A percentile compares a stretch with the other conserved stretches of the same genome.
Conservation (phyloP, 148 eudicot species). For the Chenopodium suecicum region DNA sequence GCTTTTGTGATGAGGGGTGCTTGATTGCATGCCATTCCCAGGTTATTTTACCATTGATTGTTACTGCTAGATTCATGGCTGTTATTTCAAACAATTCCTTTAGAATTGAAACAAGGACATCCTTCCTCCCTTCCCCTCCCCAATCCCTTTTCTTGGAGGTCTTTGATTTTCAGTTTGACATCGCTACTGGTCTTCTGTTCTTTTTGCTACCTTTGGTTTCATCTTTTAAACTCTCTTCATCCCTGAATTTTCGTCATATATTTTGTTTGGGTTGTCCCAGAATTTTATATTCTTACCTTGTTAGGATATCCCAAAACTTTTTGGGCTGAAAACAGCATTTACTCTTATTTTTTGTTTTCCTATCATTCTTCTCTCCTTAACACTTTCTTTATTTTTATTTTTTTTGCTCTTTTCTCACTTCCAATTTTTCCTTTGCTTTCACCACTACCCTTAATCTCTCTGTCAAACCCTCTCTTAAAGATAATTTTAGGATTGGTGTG, state of each 20-base stretch:
- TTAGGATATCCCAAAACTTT: no score
- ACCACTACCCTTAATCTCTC: not conserved
- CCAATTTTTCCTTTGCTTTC: not conserved
- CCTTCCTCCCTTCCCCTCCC: no score
- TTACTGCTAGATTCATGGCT: not conserved
- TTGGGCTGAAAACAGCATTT: no score
- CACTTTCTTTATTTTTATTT: no score
- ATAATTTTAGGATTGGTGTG: not conserved
- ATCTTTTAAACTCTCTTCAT: not conserved
- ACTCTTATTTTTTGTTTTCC: no score
- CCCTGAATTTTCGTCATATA: not conserved
- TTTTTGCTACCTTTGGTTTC: not conserved
- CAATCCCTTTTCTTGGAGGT: no score
- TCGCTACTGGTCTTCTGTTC: no score
- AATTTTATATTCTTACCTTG: no score
- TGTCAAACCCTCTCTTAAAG: not conserved
- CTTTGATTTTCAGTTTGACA: no score
- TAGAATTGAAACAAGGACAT: no score
- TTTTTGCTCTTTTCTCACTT: not conserved
- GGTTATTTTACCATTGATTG: not conserved
- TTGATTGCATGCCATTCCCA: not conserved
- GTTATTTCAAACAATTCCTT: not conserved
- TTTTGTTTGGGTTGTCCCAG: not conserved
- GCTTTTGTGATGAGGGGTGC: not conserved
- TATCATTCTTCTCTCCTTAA: not conserved